Evolutionary conservation across 2,329 filamentous ascomycete species (phyloP).

Genomic region (Diplodia seriata): DNA sequence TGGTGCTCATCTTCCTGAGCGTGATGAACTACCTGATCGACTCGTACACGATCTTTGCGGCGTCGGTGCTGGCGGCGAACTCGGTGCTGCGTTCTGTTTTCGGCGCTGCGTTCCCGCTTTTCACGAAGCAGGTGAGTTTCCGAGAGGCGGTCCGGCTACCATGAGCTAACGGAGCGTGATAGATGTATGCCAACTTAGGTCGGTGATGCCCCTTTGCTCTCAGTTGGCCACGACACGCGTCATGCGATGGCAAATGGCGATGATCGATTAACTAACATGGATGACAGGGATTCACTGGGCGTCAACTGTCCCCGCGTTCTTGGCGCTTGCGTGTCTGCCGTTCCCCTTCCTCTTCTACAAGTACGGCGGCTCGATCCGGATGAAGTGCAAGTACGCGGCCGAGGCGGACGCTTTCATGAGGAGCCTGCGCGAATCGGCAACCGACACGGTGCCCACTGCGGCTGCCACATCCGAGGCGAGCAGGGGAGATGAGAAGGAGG

Average conservation of each 20-base stretch:
- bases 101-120: constrained; percentile 81
- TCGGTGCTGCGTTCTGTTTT: constrained; percentile 80
- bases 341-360: constrained; percentile 79
- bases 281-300: constrained; percentile 70
- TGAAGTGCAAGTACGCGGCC: constrained; percentile 72
- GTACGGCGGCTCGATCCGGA: constrained; percentile 69
- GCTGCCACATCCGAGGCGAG: constrained; percentile 19
- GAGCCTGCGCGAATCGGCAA: constrained; percentile 50
- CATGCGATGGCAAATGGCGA: not conserved
- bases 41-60: constrained; percentile 74
- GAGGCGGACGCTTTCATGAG: constrained; percentile 69
- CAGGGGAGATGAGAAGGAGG: constrained; percentile 41
- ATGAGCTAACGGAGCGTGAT: not conserved
- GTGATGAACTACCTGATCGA: constrained; percentile 54
- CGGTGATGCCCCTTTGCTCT: not conserved
- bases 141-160: not conserved
- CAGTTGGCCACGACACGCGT: not conserved
- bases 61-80: constrained; percentile 77
- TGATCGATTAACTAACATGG: constrained; percentile 48
- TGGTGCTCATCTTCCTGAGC: constrained; percentile 70
- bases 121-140: constrained; percentile 62
- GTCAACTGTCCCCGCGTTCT: constrained; percentile 73
- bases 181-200: constrained; percentile 55
- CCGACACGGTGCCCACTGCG: constrained; percentile 1
- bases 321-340: constrained; percentile 73